Percentiles rank a stretch among this genome's conserved stretches.
Evolutionary conservation across 1,139 yeast species (phyloP).

Genomic region (Nakaseomyces bracarensis): DNA sequence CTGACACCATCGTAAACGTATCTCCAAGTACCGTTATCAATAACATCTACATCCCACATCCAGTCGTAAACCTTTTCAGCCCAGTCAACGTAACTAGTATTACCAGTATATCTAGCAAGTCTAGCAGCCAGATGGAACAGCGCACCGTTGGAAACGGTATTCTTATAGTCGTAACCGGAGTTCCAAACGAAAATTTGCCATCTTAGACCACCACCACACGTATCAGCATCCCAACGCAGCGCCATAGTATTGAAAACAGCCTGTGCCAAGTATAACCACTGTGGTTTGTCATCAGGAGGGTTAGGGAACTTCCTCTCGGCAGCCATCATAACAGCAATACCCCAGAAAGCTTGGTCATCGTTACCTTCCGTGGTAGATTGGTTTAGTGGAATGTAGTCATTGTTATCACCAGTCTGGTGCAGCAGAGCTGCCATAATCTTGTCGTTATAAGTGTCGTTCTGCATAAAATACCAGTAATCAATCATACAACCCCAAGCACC

Average conservation of each 20-base stretch:
- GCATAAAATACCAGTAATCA: slow-evolving; percentile 66
- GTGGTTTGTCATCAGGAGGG: slow-evolving; percentile 50
- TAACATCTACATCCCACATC: slow-evolving; percentile 56
- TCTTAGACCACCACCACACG: slow-evolving; percentile 83
- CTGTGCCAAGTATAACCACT: slow-evolving; percentile 70
- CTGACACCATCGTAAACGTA: slow-evolving; percentile 74
- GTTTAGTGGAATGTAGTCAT: slow-evolving; percentile 77
- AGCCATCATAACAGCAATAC: slow-evolving; percentile 82
- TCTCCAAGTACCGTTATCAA: slow-evolving; percentile 42
- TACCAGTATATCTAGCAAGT: slow-evolving; percentile 73
- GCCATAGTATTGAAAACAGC: slow-evolving; percentile 89
- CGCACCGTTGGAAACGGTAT: slow-evolving; percentile 85
- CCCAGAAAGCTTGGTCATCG: slow-evolving; percentile 98
- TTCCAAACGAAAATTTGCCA: slow-evolving; percentile 98
- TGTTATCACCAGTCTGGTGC: slow-evolving; percentile 68
- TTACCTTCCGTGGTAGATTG: slow-evolving; percentile 95
- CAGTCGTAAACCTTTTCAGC: slow-evolving; percentile 77
- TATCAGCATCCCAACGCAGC: slow-evolving; percentile 66
- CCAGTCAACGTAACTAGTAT: slow-evolving; percentile 67
- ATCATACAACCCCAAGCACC: slow-evolving; percentile 88
- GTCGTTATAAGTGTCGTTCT: slow-evolving; percentile 59
- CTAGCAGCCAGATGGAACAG: slow-evolving; percentile 83
- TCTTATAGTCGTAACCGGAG: slow-evolving; percentile 86
- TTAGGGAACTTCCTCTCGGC: slow-evolving; percentile 82
- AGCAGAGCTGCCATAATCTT: slow-evolving; percentile 53